These are phyloP conservation scores for Xylaria sp. DNA, from an alignment of 2,329 filamentous ascomycete genomes.

Conservation along the genomic window DNA sequence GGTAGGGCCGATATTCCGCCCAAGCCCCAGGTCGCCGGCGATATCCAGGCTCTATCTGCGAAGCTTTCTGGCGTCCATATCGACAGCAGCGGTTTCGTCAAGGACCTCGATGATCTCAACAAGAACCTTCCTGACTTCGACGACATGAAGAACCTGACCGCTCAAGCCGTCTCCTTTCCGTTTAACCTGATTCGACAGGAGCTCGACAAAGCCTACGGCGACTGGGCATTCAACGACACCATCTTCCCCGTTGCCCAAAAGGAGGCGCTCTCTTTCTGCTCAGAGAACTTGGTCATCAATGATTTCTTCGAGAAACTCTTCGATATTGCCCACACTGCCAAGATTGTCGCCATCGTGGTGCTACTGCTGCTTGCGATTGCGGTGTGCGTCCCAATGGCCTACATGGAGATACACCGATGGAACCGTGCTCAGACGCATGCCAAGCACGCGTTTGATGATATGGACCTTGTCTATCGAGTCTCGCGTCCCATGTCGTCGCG, in stretches of 20 bases:
- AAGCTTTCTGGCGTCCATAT: conserved; percentile 72
- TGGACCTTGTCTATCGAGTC: conserved; percentile 88
- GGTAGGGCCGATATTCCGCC: conserved; percentile 25
- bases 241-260: conserved; percentile 84
- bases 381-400: conserved; percentile 78
- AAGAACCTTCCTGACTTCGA: conserved; percentile 79
- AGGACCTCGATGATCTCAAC: conserved; percentile 73
- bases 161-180: conserved; percentile 72
- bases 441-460: conserved; percentile 70
- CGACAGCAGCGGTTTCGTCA: conserved; percentile 65
- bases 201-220: conserved; percentile 70
- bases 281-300: conserved; percentile 78
- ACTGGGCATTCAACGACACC: conserved; percentile 76
- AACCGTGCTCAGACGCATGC: conserved; percentile 69
- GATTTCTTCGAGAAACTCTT: conserved; percentile 80
- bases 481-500: conserved; percentile 77
- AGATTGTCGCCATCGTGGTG: conserved; percentile 75
- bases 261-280: conserved; percentile 83
- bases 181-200: conserved; percentile 78
- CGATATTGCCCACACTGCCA: conserved; percentile 66
- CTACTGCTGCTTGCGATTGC: conserved; percentile 71
- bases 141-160: conserved; percentile 80
- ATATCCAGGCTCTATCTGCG: conserved; percentile 65
- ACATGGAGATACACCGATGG: conserved; percentile 78
- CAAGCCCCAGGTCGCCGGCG: conserved; percentile 48